Conservation (phyloP, 2,329 filamentous ascomycete species). For the Pseudogymnoascus sp. region DNA sequence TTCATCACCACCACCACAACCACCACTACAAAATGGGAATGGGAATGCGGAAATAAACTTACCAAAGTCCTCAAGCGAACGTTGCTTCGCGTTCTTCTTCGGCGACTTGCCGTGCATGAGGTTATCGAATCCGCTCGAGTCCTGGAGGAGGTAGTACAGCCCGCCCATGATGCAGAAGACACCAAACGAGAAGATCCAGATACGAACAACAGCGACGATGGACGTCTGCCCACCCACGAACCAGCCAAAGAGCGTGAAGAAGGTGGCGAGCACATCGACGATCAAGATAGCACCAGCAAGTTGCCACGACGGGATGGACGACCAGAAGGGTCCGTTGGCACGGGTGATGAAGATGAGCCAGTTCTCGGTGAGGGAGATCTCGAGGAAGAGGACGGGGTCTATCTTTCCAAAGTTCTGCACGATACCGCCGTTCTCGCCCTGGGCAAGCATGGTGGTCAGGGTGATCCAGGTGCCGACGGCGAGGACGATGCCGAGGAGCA, state of each 20-base stretch:
- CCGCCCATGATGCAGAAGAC: constrained; percentile 76
- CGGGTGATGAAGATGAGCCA: constrained; percentile 96
- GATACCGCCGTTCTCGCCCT: constrained; percentile 67
- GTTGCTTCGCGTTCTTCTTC: constrained; percentile 75
- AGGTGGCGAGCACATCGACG: constrained; percentile 76
- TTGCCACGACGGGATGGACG: constrained; percentile 81
- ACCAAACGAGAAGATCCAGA: constrained; percentile 89
- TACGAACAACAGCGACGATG: constrained; percentile 77
- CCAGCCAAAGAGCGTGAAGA: constrained; percentile 81
- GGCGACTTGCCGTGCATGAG: constrained; percentile 85
- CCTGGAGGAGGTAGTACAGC: constrained; percentile 73
- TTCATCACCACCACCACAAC: not conserved
- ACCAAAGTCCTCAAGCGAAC: constrained; percentile 84
- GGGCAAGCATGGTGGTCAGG: constrained; percentile 72
- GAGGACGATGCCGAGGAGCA: constrained; percentile 73
- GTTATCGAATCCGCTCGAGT: constrained; percentile 77
- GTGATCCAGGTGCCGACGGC: constrained; percentile 83
- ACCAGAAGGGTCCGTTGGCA: constrained; percentile 89
- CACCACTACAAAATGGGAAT: not conserved
- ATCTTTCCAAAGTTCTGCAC: constrained; percentile 81
- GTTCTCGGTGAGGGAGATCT: constrained; percentile 87
- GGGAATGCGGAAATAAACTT: constrained; percentile 46
- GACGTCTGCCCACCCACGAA: constrained; percentile 65
- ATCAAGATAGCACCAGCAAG: constrained; percentile 68
- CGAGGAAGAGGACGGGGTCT: constrained; percentile 78